Percentiles rank a stretch among this genome's conserved stretches.
Conservation (phyloP, 2,329 filamentous ascomycete species). For the Paecilomyces formosus region DNA sequence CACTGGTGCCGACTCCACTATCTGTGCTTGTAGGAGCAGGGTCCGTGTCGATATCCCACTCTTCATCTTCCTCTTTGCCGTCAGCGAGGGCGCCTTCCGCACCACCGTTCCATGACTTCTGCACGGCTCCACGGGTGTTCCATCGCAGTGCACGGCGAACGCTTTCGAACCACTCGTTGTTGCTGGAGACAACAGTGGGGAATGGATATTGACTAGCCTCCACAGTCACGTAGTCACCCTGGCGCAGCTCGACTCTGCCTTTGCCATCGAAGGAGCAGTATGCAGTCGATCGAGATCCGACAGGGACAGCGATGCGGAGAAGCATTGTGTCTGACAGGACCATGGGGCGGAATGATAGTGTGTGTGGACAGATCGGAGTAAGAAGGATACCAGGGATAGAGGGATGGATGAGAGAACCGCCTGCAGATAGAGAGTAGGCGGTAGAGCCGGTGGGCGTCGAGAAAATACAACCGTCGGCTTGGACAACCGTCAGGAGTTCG, state of each 20-base stretch:
- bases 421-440: conserved; percentile 91
- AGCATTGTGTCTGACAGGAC: conserved; percentile 92
- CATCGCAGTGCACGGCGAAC: conserved; percentile 86
- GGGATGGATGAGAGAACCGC: conserved; percentile 89
- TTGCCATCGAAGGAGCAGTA: conserved; percentile 98
- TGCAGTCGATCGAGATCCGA: conserved; percentile 78
- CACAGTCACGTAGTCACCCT: conserved; percentile 93
- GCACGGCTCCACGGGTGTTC: conserved; percentile 87
- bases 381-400: conserved; percentile 95
- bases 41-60: conserved; percentile 96
- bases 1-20: conserved; percentile 50
- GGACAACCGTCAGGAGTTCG: conserved; percentile 87
- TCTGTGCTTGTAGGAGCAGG: conserved; percentile 33
- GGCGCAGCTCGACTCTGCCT: conserved; percentile 82
- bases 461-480: conserved; percentile 96
- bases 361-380: conserved; percentile 96
- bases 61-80: conserved; percentile 44
- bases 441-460: conserved; percentile 92
- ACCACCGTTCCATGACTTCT: conserved; percentile 69
- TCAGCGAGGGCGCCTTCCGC: conserved; percentile 42
- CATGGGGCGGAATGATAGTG: conserved; percentile 95
- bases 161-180: conserved; percentile 93
- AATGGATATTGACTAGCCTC: conserved; percentile 95
- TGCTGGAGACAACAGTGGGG: conserved; percentile 84
- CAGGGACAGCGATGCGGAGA: conserved; percentile 79